phyloP scores from a whole-genome alignment of 306 rosid genomes.

The Medicago lupulina region DNA sequence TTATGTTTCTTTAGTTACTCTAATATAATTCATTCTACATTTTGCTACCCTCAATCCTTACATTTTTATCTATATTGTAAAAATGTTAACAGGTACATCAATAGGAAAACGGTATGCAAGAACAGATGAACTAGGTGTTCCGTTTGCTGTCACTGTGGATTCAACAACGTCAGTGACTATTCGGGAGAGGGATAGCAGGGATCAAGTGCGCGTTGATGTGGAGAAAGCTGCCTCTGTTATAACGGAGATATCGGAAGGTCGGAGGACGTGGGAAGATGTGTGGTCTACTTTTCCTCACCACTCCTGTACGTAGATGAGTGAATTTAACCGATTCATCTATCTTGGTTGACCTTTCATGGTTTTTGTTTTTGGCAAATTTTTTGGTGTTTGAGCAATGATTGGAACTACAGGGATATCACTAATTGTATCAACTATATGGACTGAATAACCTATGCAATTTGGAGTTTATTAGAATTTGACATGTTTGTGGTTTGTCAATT shows the following conservation, averaged over 20 bases:
- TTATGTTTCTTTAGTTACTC: not conserved
- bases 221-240: slow-evolving; percentile 73
- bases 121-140: slow-evolving; percentile 94
- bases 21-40: no score
- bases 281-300: slow-evolving; percentile 82
- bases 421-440: slow-evolving; percentile 18
- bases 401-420: slow-evolving; percentile 27
- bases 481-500: not conserved
- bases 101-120: slow-evolving; percentile 88
- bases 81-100: slow-evolving; percentile 68
- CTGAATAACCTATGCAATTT: no score
- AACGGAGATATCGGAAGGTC: slow-evolving; percentile 71
- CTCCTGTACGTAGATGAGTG: slow-evolving; percentile 65
- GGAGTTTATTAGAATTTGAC: not conserved
- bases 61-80: not conserved
- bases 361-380: slow-evolving; percentile 16
- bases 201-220: slow-evolving; percentile 78
- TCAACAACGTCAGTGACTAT: slow-evolving; percentile 71
- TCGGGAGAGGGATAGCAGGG: slow-evolving; percentile 85
- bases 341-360: slow-evolving; percentile 24
- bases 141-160: slow-evolving; percentile 82
- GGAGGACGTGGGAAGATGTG: slow-evolving; percentile 70
- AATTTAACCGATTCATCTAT: slow-evolving; percentile 5
- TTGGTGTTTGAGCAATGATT: slow-evolving; percentile 25
- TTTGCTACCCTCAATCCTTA: no score